Conservation (phyloP, 352 stramenopile species). For the Pythium guiyangense region DNA sequence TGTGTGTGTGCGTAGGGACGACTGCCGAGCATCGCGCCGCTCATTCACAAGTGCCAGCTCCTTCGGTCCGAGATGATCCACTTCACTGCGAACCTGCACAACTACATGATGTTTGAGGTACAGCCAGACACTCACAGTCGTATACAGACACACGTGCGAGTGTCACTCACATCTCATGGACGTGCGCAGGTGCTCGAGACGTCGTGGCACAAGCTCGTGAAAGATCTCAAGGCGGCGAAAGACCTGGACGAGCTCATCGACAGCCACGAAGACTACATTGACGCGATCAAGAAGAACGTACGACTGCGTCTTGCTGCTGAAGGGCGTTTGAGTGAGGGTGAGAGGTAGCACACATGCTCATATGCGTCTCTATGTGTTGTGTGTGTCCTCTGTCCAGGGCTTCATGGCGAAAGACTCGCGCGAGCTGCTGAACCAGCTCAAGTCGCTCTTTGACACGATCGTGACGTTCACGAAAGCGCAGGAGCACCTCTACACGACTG, state of each 20-base stretch:
- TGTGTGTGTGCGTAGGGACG: conserved; percentile 32
- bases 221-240: conserved; percentile 85
- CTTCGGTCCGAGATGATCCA: conserved; percentile 97
- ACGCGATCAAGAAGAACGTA: conserved; percentile 87
- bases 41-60: conserved; percentile 93
- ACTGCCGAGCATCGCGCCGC: conserved; percentile 43
- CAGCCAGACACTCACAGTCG: neutral
- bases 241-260: conserved; percentile 95
- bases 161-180: neutral
- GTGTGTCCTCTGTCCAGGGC: conserved; percentile 27
- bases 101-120: conserved; percentile 98
- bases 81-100: conserved; percentile 97
- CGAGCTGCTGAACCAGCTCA: conserved; percentile 70
- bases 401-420: conserved; percentile 81
- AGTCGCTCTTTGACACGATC: conserved; percentile 77
- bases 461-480: conserved; percentile 82
- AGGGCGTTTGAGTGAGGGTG: neutral
- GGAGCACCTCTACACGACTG: conserved; percentile 76
- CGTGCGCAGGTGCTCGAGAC: conserved; percentile 79
- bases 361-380: neutral
- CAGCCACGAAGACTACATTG: conserved; percentile 94
- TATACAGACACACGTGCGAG: neutral
- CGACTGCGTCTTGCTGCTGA: neutral
- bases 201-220: conserved; percentile 92
- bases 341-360: neutral